A percentile compares a stretch with the other conserved stretches of the same genome.
Conservation (phyloP, 2,329 filamentous ascomycete genomes). For the Pseudomassariella vexata region DNA sequence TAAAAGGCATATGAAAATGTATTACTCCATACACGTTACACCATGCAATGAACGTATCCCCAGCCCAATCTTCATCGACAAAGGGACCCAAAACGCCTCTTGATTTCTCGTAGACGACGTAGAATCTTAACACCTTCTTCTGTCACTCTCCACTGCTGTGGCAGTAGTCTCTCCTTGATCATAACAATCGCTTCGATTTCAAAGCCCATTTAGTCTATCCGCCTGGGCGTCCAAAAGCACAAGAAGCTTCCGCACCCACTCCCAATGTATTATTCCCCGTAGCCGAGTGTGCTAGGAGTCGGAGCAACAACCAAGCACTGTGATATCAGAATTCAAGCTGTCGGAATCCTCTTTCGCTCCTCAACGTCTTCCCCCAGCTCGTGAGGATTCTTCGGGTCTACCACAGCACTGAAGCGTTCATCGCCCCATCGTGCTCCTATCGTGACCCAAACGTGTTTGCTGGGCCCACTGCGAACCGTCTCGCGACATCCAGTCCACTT, state of each 20-base stretch:
- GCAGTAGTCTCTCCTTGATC: too few species aligned
- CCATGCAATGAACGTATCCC: slow-evolving; percentile 17
- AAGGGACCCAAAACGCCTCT: slow-evolving; percentile 12
- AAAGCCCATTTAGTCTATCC: too few species aligned
- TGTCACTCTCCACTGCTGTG: too few species aligned
- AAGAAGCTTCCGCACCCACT: not conserved
- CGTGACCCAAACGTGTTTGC: slow-evolving; percentile 64
- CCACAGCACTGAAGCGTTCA: slow-evolving; percentile 45
- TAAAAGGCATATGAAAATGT: too few species aligned
- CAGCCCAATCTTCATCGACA: slow-evolving; percentile 10
- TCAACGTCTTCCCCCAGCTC: slow-evolving; percentile 50
- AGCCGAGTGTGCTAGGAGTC: too few species aligned
- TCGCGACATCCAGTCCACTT: slow-evolving; percentile 56
- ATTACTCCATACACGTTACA: slow-evolving; percentile 12
- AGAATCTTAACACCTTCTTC: too few species aligned
- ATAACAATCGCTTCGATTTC: too few species aligned
- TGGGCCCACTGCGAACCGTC: slow-evolving; percentile 43
- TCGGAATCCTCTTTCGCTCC: slow-evolving; percentile 21
- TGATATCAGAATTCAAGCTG: slow-evolving; percentile 8
- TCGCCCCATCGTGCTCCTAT: slow-evolving; percentile 60
- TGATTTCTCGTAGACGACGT: slow-evolving; percentile 13
- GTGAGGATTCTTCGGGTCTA: slow-evolving; percentile 48
- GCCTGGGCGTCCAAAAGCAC: too few species aligned
- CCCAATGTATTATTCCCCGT: too few species aligned
- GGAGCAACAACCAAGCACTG: not conserved